Base-by-base conservation (phyloP, 176 grass and related monocot genomes). In the Cenchrus purpureus region DNA sequence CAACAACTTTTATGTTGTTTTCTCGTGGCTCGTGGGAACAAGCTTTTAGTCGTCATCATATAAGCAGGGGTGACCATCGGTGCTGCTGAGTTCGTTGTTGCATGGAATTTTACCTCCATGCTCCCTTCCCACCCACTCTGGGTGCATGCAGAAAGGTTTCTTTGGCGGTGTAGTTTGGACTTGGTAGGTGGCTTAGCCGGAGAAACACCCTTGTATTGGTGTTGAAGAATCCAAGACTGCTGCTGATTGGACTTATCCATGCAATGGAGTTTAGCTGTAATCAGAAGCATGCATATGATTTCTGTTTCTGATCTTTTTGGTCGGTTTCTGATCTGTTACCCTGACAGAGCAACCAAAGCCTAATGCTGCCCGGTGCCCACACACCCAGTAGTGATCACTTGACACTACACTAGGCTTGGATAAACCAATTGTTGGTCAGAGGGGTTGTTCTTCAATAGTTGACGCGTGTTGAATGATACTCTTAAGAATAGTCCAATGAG, bases 101-200 rank as follows among this genome's bases (percentile, higher is more conserved):
- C 73, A 64, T 83, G 65, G 16, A 65, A 64, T 69, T 78, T 78
- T 31, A 10, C 52, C 12, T 79, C 7, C 43, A 28, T 19, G 68
- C 67, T 13, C 64, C 53, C 61, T 77, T 81, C 71, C 71, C n/a
- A 64, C 64, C 46, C 64, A 65, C 45, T 89, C 63, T 81, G 88
- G 83, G 83, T 70, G 83, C 82, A 77, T 32, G 31, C 31, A 32
- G 28, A 85, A 76, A 89, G 71, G 31, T 32, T 32, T 25, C 76
- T 49, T 71, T 10, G 40, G 34, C n/a, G 67, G 16, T 61, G 37
- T 40, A 84, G 87, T 10, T 58, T 58, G 56, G 56, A 20, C 19
- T 58, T 80, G 78, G 71, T 89, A 40, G 51, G 87, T 84, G 59
- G 4, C 42, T 10, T 32, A 34, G 45, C 62, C 37, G 25, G 45